phyloP scores from a whole-genome alignment of 2,329 filamentous ascomycete species.

The Phialocephala subalpina region DNA sequence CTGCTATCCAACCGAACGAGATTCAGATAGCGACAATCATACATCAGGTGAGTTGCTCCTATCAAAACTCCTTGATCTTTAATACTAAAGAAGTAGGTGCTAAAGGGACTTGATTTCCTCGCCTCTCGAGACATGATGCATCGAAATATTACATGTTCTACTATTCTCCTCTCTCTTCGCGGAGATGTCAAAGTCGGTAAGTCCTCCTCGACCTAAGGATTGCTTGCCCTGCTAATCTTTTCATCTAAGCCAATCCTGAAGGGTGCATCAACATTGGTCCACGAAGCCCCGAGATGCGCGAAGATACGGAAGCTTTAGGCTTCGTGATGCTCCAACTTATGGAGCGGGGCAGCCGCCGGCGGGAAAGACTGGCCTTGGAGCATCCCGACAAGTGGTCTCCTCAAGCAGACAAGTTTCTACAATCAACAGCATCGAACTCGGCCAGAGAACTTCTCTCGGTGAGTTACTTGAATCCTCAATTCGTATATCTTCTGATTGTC shows the following conservation, averaged over 20 bases:
- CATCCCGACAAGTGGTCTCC: too few relatives aligned
- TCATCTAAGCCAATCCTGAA: neutral
- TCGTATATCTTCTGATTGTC: too few relatives aligned
- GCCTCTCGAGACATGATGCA: constrained; percentile 18
- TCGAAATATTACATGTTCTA: constrained; percentile 18
- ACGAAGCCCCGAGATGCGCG: too few relatives aligned
- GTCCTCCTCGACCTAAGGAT: constrained; percentile 17
- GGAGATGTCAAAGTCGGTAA: constrained; percentile 18
- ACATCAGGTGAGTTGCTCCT: constrained; percentile 17
- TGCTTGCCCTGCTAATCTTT: constrained; percentile 15
- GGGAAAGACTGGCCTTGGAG: too few relatives aligned
- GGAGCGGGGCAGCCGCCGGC: too few relatives aligned
- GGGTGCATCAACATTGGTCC: too few relatives aligned
- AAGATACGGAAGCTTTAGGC: too few relatives aligned
- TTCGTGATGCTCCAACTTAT: too few relatives aligned
- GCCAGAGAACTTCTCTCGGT: too few relatives aligned
- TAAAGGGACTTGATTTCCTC: constrained; percentile 19
- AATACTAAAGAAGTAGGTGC: constrained; percentile 13
- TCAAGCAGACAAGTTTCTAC: too few relatives aligned
- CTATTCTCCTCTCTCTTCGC: constrained; percentile 17
- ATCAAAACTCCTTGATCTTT: constrained; percentile 5
- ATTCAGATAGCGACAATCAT: constrained; percentile 20
- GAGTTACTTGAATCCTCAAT: too few relatives aligned
- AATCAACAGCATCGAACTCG: too few relatives aligned
- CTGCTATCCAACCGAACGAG: constrained; percentile 1